phyloP scores from a whole-genome alignment of 164 flowering plant genomes.

The Paratinospora sagittata region DNA sequence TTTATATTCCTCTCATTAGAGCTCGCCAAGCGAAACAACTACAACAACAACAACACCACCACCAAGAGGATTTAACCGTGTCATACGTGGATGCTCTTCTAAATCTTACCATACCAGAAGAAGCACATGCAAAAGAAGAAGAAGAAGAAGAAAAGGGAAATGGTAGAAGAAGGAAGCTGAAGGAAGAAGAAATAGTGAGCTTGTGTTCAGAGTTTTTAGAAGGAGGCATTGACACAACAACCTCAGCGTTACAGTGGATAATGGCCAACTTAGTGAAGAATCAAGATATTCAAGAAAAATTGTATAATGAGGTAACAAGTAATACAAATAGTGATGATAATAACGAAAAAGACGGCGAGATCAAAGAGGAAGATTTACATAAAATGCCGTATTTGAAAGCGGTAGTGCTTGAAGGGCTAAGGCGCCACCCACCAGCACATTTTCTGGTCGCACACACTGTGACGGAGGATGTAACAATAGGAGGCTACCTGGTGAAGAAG shows the following conservation, averaged over 20 bases:
- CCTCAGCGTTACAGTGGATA: slow-evolving; percentile 29
- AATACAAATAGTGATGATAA: background rate
- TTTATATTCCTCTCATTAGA: too few species aligned
- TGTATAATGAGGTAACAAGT: slow-evolving; percentile 8
- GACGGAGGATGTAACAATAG: slow-evolving; percentile 14
- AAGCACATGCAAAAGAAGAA: too few species aligned
- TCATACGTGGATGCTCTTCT: too few species aligned
- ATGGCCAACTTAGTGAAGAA: slow-evolving; percentile 29
- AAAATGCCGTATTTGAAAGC: slow-evolving; percentile 25
- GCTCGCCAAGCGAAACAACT: too few species aligned
- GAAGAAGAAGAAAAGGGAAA: too few species aligned
- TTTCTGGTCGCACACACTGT: slow-evolving; percentile 20
- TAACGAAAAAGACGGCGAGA: too few species aligned
- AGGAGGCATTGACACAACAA: slow-evolving; percentile 32
- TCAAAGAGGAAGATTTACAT: slow-evolving; percentile 20
- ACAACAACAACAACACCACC: too few species aligned
- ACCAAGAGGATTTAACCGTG: too few species aligned
- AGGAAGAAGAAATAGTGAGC: slow-evolving; percentile 27
- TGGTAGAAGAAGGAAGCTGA: too few species aligned
- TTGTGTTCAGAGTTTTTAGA: slow-evolving; percentile 27
- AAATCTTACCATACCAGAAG: too few species aligned
- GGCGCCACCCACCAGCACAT: slow-evolving; percentile 29
- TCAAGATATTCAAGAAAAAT: slow-evolving; percentile 6
- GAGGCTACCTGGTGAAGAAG: slow-evolving; percentile 20
- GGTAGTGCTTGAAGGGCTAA: slow-evolving; percentile 22